Conservation (phyloP, 192 early-diverging fungal genomes). For the Diversispora epigaea region DNA sequence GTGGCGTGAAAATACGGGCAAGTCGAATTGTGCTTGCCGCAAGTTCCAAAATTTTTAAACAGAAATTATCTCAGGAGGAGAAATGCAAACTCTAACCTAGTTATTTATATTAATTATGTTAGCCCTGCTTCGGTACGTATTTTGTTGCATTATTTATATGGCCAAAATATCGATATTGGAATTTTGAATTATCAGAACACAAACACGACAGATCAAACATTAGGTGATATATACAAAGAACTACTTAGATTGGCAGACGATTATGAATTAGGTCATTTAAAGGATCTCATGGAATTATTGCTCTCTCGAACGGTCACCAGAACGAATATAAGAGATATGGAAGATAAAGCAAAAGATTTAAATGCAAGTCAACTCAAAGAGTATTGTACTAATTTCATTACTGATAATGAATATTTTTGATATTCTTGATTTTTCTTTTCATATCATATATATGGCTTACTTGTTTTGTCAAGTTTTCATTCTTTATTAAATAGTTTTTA, state of each 20-base stretch:
- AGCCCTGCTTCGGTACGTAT: neutral
- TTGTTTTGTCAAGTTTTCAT: too few relatives aligned
- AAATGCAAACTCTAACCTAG: neutral
- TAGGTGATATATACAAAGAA: neutral
- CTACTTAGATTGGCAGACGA: neutral
- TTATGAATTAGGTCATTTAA: neutral
- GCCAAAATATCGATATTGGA: constrained; percentile 5
- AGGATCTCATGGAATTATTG: constrained; percentile 2
- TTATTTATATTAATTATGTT: neutral
- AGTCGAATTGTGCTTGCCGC: constrained; percentile 15
- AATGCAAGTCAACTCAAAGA: neutral
- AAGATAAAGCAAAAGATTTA: neutral
- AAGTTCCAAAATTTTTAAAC: neutral
- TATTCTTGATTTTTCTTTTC: too few relatives aligned
- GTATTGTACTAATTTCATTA: neutral
- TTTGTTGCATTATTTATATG: constrained; percentile 13
- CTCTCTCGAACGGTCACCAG: neutral
- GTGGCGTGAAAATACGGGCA: neutral
- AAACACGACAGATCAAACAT: neutral
- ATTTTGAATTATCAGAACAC: neutral
- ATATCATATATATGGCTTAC: too few relatives aligned
- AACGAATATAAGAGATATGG: neutral
- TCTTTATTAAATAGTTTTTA: too few relatives aligned
- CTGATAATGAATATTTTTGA: neutral
- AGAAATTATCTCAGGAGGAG: neutral